Evolutionary conservation across 1,284 basidiomycete genomes (phyloP), one percentile per base, ranked within the genome.

Genomic region (Ceratorhiza oryzae-sativae): DNA sequence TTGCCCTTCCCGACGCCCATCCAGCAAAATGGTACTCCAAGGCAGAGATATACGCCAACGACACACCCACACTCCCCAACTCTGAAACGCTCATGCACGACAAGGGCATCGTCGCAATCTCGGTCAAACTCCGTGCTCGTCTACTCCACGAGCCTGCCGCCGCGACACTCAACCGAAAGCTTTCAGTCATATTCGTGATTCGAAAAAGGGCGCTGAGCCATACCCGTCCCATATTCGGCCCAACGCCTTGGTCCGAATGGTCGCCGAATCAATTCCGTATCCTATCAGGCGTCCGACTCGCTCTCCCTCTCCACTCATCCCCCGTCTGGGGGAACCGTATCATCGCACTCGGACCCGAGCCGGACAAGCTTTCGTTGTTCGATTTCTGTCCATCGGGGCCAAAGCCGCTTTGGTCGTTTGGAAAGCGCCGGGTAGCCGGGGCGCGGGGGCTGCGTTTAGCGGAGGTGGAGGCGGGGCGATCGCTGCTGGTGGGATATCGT

Each of bases 21-120:
- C 63, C 63, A 12, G 42, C 18, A 2, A 67, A 67, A 30, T 67
- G 63, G 63, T 67, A 67, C 36, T 23, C 63, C 18, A 67, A 67
- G 36, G 63, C 51, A 2, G 34, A 41, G 1, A 67, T 67, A 2
- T 41, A 53, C 49, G 34, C 32, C 8, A 48, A 36, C 8, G 23
- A 27, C 13, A 45, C 18, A 5, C 13, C 18, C 9, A 18, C 32
- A 5, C n/a, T 34, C 12, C 36, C 49, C 10, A 36, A 48, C 8
- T 67, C 18, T 13, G 63, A 67, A 25, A 32, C 20, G 2, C 8
- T 67, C 18, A 23, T 27, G 18, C 20, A 30, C 18, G 63, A 55
- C 18, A 3, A 18, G 1, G 63, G 63, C 6, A 25, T 67, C 3
- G 34, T 67, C 18, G 63, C 49, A 1, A 39, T 67, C 5, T n/a